phyloP scores from a whole-genome alignment of 805 yeast species.

The Candida glaebosa region DNA sequence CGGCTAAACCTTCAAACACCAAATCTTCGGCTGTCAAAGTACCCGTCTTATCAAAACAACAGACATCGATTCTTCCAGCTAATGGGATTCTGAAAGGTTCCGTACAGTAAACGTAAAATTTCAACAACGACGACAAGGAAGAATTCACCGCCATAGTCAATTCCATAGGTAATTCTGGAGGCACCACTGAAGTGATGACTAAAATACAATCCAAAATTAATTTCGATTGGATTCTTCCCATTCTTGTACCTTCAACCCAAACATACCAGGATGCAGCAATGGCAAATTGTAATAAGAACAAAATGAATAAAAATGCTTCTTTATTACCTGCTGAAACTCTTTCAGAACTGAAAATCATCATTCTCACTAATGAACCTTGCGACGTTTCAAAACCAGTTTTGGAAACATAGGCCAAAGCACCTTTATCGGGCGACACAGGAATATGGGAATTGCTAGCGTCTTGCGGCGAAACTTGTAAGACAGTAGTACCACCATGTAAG shows the following conservation, averaged over 20 bases:
- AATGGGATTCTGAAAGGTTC: conserved; percentile 97
- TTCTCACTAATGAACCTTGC: conserved; percentile 95
- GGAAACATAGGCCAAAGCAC: conserved; percentile 85
- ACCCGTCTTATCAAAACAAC: conserved; percentile 98
- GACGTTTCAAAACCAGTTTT: conserved; percentile 98
- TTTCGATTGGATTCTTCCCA: conserved; percentile 94
- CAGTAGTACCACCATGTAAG: conserved; percentile 94
- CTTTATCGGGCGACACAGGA: conserved; percentile 79
- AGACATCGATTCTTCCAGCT: conserved; percentile 97
- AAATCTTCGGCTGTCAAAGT: conserved; percentile 96
- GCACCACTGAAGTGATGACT: conserved; percentile 95
- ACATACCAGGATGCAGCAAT: conserved; percentile 96
- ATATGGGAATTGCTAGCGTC: conserved; percentile 27
- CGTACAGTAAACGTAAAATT: conserved; percentile 89
- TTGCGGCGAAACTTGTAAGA: conserved; percentile 83
- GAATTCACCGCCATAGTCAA: conserved; percentile 96
- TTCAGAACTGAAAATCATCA: conserved; percentile 96
- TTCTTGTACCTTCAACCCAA: conserved; percentile 94
- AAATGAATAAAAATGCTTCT: conserved; percentile 89
- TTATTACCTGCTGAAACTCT: conserved; percentile 93
- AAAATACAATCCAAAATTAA: conserved; percentile 92
- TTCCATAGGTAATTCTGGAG: conserved; percentile 99
- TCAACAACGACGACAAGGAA: conserved; percentile 82
- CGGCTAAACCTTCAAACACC: conserved; percentile 94
- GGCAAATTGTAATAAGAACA: conserved; percentile 87